Evolutionary conservation across 306 rosid genomes (phyloP).

Genomic region (Gastrolobium villosum): DNA sequence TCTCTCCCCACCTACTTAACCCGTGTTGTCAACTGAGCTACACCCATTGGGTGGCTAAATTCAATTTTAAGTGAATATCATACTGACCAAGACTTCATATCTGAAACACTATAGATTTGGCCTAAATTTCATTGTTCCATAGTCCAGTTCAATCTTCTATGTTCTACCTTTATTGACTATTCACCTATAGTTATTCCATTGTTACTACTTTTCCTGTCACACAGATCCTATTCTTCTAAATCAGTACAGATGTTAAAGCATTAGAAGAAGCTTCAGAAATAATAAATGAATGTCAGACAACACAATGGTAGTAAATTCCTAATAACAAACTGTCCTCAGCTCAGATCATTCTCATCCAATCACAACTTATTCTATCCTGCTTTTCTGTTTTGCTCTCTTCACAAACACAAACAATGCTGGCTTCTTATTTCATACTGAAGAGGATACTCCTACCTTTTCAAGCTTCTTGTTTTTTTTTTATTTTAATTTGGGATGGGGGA

Average conservation of each 20-base stretch:
- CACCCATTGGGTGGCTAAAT: too few species aligned
- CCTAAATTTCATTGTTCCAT: constrained; percentile 20
- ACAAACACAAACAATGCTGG: constrained; percentile 21
- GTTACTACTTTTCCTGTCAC: constrained; percentile 13
- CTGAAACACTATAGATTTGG: not conserved
- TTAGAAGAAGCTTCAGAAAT: constrained; percentile 32
- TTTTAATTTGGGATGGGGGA: not conserved
- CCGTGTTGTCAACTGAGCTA: too few species aligned
- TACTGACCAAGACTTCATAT: not conserved
- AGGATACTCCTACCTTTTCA: constrained; percentile 23
- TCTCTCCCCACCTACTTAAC: too few species aligned
- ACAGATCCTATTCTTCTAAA: constrained; percentile 12
- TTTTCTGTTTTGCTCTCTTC: constrained; percentile 3
- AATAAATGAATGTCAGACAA: not conserved
- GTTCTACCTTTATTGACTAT: constrained; percentile 17
- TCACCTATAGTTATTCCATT: constrained; percentile 19
- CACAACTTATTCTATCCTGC: constrained; percentile 15
- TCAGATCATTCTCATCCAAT: constrained; percentile 15
- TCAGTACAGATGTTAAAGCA: constrained; percentile 2
- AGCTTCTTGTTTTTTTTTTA: not conserved
- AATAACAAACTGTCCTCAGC: constrained; percentile 13
- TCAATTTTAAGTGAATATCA: too few species aligned
- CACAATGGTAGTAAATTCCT: not conserved
- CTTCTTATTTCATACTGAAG: not conserved
- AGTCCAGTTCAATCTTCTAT: constrained; percentile 11